Conservation (phyloP, 306 rosid species). For the Vigna angularis region DNA sequence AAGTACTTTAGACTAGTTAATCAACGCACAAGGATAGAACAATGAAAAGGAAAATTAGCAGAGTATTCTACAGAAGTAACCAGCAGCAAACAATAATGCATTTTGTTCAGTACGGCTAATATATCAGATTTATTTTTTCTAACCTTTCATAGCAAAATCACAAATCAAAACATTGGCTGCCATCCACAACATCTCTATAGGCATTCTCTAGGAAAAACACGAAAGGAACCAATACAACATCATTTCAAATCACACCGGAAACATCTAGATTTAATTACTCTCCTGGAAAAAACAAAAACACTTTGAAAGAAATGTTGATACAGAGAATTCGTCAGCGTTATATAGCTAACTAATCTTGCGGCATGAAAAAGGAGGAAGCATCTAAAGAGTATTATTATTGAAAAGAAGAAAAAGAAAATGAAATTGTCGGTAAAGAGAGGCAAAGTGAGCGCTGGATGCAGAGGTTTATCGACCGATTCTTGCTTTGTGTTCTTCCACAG, state of each 20-base stretch:
- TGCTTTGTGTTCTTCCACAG: conserved; percentile 67
- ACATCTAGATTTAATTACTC: neutral
- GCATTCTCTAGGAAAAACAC: conserved; percentile 1
- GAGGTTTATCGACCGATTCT: conserved; percentile 99
- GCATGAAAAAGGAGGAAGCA: neutral
- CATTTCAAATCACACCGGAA: neutral
- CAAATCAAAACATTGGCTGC: conserved; percentile 6
- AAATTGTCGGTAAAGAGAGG: conserved; percentile 41
- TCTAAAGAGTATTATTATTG: neutral
- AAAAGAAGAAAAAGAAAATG: neutral
- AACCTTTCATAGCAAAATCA: neutral
- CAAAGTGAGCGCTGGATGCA: conserved; percentile 96
- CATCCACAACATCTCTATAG: neutral
- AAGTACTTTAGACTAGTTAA: neutral
- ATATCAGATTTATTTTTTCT: neutral
- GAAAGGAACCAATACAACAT: neutral
- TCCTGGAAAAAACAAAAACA: neutral
- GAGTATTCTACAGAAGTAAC: neutral
- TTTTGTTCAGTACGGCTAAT: neutral
- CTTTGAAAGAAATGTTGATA: neutral
- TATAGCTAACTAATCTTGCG: neutral
- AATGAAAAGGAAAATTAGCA: conserved; percentile 14
- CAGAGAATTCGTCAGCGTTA: conserved; percentile 16
- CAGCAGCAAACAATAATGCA: neutral
- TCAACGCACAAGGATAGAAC: neutral